These are phyloP conservation scores for Stagonosporopsis cucurbitacearum DNA, from an alignment of 2,329 filamentous ascomycete genomes.

Conservation along the genomic window DNA sequence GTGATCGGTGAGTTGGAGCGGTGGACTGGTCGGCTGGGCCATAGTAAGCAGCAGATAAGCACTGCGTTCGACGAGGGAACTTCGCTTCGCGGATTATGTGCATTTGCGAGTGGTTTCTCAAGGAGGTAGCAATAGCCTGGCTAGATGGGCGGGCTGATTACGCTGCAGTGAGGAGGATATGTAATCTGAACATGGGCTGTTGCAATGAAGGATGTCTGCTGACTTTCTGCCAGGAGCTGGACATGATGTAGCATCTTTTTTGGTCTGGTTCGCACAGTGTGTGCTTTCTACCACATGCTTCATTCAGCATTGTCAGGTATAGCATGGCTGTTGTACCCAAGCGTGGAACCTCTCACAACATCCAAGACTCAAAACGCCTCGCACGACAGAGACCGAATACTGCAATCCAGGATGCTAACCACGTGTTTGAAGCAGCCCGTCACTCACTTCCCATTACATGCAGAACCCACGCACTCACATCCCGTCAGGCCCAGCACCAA, in stretches of 20 bases:
- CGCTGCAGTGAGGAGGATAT: not conserved
- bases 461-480: too few relatives aligned
- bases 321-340: not conserved
- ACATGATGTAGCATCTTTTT: not conserved
- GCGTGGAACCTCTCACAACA: not conserved
- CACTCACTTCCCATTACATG: not conserved
- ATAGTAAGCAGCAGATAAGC: not conserved
- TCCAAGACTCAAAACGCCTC: not conserved
- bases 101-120: not conserved
- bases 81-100: not conserved
- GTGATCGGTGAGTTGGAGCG: constrained; percentile 25
- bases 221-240: not conserved
- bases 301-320: not conserved
- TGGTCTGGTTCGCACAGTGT: too few relatives aligned
- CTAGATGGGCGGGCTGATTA: not conserved
- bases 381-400: not conserved
- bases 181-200: not conserved
- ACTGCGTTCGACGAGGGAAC: not conserved
- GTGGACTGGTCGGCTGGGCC: constrained; percentile 17
- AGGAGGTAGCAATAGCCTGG: constrained; percentile 4
- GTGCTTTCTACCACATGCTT: not conserved
- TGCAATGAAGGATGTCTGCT: not conserved
- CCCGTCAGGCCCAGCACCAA: too few relatives aligned
- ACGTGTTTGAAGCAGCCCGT: too few relatives aligned
- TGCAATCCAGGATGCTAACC: too few relatives aligned